Percentiles rank a stretch among this genome's conserved stretches.
Evolutionary conservation across 805 yeast genomes (phyloP).

Genomic region (Grigorovia jiainica): DNA sequence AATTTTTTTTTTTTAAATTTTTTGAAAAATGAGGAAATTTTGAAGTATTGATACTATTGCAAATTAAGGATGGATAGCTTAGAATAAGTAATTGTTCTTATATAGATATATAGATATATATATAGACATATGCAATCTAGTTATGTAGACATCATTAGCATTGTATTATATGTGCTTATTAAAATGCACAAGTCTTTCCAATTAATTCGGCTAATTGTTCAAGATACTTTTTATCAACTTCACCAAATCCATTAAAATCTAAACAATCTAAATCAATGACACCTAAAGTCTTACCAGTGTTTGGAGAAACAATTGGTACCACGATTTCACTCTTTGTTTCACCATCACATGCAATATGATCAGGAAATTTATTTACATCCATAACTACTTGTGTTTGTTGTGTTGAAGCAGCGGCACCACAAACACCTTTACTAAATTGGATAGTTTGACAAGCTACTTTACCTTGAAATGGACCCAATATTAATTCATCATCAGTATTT

Average conservation of each 20-base stretch:
- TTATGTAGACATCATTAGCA: no score
- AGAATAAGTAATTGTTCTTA: no score
- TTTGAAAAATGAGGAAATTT: no score
- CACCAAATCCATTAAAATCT: conserved; percentile 54
- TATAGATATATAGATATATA: no score
- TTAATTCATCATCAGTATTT: conserved; percentile 33
- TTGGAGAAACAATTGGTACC: conserved; percentile 54
- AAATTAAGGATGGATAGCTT: no score
- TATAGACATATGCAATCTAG: no score
- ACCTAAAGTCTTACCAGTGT: conserved; percentile 42
- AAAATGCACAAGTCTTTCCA: conserved; percentile 45
- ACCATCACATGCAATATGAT: conserved; percentile 96
- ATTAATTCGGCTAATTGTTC: conserved; percentile 50
- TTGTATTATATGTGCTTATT: background rate
- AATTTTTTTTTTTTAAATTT: no score
- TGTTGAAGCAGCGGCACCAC: conserved; percentile 70
- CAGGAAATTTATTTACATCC: conserved; percentile 72
- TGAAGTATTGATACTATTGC: no score
- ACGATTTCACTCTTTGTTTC: conserved; percentile 90
- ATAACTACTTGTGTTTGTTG: conserved; percentile 61
- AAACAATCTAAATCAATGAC: conserved; percentile 85
- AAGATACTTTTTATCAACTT: conserved; percentile 46
- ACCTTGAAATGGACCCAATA: conserved; percentile 92
- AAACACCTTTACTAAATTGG: conserved; percentile 74
- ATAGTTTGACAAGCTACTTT: conserved; percentile 92